Conservation (phyloP, 2,329 filamentous ascomycete species). For the Boeremia lycopersici region DNA sequence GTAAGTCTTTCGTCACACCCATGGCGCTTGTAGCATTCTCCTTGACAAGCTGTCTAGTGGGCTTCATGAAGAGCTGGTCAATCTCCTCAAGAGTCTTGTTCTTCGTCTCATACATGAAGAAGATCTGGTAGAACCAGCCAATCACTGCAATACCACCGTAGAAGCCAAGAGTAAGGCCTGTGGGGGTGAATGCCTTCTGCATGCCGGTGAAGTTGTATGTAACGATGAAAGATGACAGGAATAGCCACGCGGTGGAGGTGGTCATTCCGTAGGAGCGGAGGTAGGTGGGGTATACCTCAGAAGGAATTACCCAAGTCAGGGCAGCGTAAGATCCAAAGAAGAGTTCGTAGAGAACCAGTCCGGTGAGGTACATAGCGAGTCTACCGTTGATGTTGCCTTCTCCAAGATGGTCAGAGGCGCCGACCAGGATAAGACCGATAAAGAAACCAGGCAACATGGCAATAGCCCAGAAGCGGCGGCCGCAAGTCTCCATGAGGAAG, state of each 20-base stretch:
- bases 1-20: constrained; percentile 54
- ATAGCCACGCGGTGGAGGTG: constrained; percentile 69
- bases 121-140: constrained; percentile 73
- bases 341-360: constrained; percentile 59
- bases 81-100: constrained; percentile 73
- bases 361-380: constrained; percentile 67
- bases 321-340: constrained; percentile 47
- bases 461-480: constrained; percentile 76
- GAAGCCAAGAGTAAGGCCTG: constrained; percentile 71
- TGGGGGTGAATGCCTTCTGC: constrained; percentile 69
- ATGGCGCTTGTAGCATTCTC: constrained; percentile 50
- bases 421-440: constrained; percentile 70
- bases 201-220: constrained; percentile 77
- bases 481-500: constrained; percentile 73
- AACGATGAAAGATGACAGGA: constrained; percentile 73
- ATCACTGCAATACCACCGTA: constrained; percentile 75
- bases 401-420: constrained; percentile 65
- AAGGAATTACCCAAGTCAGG: constrained; percentile 54
- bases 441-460: constrained; percentile 75
- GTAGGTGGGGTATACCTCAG: constrained; percentile 75
- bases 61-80: constrained; percentile 68
- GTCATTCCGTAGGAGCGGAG: constrained; percentile 77
- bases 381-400: constrained; percentile 50
- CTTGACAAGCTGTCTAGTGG: constrained; percentile 66
- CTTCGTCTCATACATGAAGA: constrained; percentile 80